phyloP scores from a whole-genome alignment of 108 stramenopile genomes.

The Fragilaria crotonensis region DNA sequence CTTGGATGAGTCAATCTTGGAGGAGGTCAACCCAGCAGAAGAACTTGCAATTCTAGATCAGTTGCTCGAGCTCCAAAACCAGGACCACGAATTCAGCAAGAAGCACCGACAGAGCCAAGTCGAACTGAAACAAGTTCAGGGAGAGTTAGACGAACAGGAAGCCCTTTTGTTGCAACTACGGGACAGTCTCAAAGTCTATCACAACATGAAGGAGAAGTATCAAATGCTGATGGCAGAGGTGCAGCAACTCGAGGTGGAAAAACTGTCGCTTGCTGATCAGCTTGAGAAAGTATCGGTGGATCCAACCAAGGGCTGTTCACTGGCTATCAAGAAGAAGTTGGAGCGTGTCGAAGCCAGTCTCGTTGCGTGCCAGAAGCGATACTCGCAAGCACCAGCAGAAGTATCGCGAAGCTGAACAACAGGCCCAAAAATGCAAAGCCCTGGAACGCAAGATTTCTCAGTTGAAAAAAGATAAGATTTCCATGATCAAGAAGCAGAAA shows the following conservation, averaged over 20 bases:
- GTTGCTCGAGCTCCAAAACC: slow-evolving; percentile 73
- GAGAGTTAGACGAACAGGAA: slow-evolving; percentile 69
- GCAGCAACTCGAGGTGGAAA: slow-evolving; percentile 64
- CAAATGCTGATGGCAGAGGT: slow-evolving; percentile 73
- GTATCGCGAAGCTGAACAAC: slow-evolving; percentile 64
- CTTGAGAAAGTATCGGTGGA: slow-evolving; percentile 61
- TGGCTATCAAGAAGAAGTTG: slow-evolving; percentile 64
- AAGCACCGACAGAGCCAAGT: slow-evolving; percentile 47
- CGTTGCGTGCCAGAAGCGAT: slow-evolving; percentile 54
- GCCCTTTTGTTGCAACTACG: slow-evolving; percentile 56
- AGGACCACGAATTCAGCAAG: slow-evolving; percentile 59
- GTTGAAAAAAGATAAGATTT: slow-evolving; percentile 61
- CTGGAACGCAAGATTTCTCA: slow-evolving; percentile 72
- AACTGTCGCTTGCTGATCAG: slow-evolving; percentile 50
- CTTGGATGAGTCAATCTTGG: slow-evolving; percentile 38
- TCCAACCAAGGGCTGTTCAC: slow-evolving; percentile 63
- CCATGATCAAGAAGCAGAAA: slow-evolving; percentile 69
- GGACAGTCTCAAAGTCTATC: slow-evolving; percentile 72
- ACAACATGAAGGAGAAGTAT: slow-evolving; percentile 72
- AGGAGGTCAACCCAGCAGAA: slow-evolving; percentile 72
- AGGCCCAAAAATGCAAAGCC: slow-evolving; percentile 57
- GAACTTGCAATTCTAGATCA: slow-evolving; percentile 81
- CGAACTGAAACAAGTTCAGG: slow-evolving; percentile 57
- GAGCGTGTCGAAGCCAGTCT: slow-evolving; percentile 66
- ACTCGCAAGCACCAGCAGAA: slow-evolving; percentile 66